Percentiles rank a stretch among this genome's conserved stretches.
phyloP scores from a whole-genome alignment of 108 stramenopile species.

The Phaeodactylum tricornutum region DNA sequence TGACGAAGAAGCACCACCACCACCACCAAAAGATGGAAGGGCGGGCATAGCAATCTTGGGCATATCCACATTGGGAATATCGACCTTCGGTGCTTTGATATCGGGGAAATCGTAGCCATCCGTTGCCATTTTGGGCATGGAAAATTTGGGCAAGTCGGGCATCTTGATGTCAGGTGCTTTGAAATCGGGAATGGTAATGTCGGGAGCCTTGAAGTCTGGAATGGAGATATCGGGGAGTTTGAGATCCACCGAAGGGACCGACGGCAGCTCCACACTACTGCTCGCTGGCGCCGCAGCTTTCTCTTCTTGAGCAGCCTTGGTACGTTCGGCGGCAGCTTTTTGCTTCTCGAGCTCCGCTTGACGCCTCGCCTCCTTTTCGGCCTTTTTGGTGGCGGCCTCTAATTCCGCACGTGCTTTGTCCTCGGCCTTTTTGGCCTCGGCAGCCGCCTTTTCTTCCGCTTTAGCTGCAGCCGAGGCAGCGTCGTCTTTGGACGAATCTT shows the following conservation, averaged over 20 bases:
- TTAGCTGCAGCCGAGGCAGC: conserved; percentile 29
- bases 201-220: conserved; percentile 31
- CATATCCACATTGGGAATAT: conserved; percentile 29
- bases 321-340: conserved; percentile 18
- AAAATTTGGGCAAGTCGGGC: conserved; percentile 35
- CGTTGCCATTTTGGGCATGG: conserved; percentile 17
- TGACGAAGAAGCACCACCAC: conserved; percentile 3
- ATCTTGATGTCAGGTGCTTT: conserved; percentile 31
- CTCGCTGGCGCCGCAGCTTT: conserved; percentile 8
- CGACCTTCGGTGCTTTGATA: conserved; percentile 18
- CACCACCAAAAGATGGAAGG: conserved; percentile 3
- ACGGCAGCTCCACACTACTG: too few relatives aligned
- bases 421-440: conserved; percentile 32
- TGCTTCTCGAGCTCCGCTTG: conserved; percentile 32
- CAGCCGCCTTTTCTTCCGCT: conserved; percentile 42
- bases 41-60: conserved; percentile 37
- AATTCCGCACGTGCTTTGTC: too few relatives aligned
- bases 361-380: conserved; percentile 28
- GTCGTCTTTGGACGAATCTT: conserved; percentile 20
- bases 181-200: conserved; percentile 34
- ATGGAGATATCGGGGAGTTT: conserved; percentile 15
- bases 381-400: conserved; percentile 34
- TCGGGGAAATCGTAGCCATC: conserved; percentile 24
- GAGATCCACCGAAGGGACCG: too few relatives aligned
- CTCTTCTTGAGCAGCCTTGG: conserved; percentile 13